phyloP scores from a whole-genome alignment of 768 basidiomycete genomes.

The Pleurotus giganteus region DNA sequence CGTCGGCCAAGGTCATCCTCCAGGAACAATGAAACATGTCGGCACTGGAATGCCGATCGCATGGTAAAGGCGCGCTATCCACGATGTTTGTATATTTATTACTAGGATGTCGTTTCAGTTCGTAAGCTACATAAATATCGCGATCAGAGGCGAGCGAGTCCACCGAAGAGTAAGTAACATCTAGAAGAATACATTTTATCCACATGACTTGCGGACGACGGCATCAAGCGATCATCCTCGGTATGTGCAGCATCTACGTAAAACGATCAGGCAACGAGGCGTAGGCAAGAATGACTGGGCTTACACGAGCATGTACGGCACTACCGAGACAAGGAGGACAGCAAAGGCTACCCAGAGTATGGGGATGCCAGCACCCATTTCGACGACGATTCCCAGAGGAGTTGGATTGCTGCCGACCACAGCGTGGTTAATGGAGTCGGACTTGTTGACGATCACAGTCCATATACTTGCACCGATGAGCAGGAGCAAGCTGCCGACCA shows the following conservation, averaged over 20 bases:
- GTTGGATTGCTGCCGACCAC: slow-evolving; percentile 36
- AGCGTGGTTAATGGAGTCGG: slow-evolving; percentile 54
- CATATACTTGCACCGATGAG: slow-evolving; percentile 73
- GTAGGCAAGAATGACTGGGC: slow-evolving; percentile 19
- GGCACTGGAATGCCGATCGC: too few species aligned
- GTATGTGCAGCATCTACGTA: slow-evolving; percentile 72
- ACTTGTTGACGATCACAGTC: slow-evolving; percentile 71
- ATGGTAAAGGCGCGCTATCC: too few species aligned
- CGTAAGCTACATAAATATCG: slow-evolving; percentile 1
- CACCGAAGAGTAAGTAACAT: not conserved
- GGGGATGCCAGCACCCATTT: slow-evolving; percentile 60
- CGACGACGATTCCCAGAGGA: slow-evolving; percentile 61
- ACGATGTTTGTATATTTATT: not conserved
- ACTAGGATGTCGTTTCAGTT: not conserved
- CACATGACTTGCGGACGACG: not conserved
- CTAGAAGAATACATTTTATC: slow-evolving; percentile 6
- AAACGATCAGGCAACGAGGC: not conserved
- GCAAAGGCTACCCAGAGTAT: slow-evolving; percentile 77
- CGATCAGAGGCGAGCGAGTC: not conserved
- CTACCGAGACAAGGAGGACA: slow-evolving; percentile 57
- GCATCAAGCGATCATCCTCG: slow-evolving; percentile 48
- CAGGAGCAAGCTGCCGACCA: slow-evolving; percentile 58
- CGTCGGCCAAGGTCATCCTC: too few species aligned
- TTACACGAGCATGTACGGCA: slow-evolving; percentile 80
- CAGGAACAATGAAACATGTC: too few species aligned